These are phyloP conservation scores for Cornus kousa DNA, from an alignment of 148 eudicot genomes.

Conservation along the genomic window DNA sequence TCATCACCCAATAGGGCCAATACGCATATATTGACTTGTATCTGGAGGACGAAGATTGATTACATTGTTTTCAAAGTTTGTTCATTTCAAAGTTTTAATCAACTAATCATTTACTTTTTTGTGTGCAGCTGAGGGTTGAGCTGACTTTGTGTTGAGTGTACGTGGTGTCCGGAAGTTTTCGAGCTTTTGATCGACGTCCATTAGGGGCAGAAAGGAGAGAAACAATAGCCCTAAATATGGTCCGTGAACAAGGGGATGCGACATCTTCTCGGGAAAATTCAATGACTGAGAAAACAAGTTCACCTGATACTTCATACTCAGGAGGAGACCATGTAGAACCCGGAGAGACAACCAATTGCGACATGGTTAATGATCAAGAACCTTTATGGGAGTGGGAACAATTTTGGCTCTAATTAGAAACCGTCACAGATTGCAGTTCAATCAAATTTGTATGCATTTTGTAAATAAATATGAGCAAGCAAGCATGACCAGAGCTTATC, in stretches of 20 bases:
- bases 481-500: too few relatives aligned
- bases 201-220: conserved; percentile 13
- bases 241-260: not conserved
- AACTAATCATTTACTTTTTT: not conserved
- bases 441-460: too few relatives aligned
- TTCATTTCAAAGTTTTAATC: not conserved
- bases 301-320: conserved; percentile 15
- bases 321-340: conserved; percentile 13
- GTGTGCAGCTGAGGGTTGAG: conserved; percentile 58
- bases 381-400: conserved; percentile 27
- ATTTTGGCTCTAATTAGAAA: conserved; percentile 15
- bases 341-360: not conserved
- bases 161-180: conserved; percentile 51
- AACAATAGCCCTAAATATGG: not conserved
- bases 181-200: conserved; percentile 69
- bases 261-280: not conserved
- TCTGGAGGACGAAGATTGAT: not conserved
- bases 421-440: not conserved
- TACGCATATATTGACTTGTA: too few relatives aligned
- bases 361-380: conserved; percentile 6
- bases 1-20: too few relatives aligned
- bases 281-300: conserved; percentile 7
- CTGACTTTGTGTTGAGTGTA: conserved; percentile 59
- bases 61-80: not conserved
- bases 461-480: too few relatives aligned